Base-by-base conservation (phyloP, 768 basidiomycete species). In the Lactifluus volemus region DNA sequence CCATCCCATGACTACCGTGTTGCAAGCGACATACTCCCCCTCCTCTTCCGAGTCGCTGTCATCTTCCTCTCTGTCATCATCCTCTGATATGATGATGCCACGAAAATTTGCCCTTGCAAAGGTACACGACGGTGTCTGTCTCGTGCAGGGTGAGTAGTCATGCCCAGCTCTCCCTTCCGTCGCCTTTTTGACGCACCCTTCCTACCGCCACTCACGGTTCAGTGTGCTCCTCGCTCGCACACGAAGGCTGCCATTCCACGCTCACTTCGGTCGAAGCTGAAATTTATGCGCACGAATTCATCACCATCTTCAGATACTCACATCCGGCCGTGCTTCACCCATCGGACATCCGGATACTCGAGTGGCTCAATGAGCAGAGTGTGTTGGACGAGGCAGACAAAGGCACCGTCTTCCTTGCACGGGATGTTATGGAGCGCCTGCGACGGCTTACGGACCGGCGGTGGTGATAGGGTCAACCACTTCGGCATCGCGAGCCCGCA, bases 201-300 rank as follows among this genome's bases (percentile, higher is more conserved):
- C 7, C 25, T 5, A 25, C 11, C 6, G 32, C 32, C 5, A 38
- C 41, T 51, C 30, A 14, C 19, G 25, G n/a, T 17, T 3, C 50
- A 68, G 63, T 63, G 41, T 52, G 53, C 47, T 55, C 63, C 32
- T 61, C 55, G 7, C 58, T 61, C 21, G 59, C 58, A n/a, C 49
- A 50, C 47, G 62, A 59, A 36, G 60, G 67, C 38, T 59, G 69
- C 52, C 61, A 58, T 19, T 71, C 72, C 44, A 69, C 72, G 17
- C 70, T 73, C 53, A 62, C 65, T 61, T 65, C 63, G 42, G 64
- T 72, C 29, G 71, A 73, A 68, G 70, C 71, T 25, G 59, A 64
- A 45, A 68, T 75, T 58, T 75, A 73, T 64, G 69, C 71, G 29
- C 74, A 75, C 70, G 74, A 74, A 55, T 75, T 75, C 70, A 73